phyloP scores from a whole-genome alignment of 768 basidiomycete species.

The Boletus sp. region DNA sequence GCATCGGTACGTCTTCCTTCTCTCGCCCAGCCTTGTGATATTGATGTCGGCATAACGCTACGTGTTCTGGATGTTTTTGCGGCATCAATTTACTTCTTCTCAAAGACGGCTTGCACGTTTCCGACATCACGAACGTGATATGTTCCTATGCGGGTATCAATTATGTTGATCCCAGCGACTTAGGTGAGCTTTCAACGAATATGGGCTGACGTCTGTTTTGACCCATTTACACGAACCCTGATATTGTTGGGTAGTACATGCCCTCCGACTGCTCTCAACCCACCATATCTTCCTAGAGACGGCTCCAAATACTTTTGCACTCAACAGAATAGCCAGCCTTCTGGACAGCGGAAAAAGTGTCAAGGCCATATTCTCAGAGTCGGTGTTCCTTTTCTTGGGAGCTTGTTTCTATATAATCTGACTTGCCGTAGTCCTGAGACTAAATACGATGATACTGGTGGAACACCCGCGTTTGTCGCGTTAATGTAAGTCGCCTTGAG shows the following conservation, averaged over 20 bases:
- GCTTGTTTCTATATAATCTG: background rate
- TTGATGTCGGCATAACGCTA: background rate
- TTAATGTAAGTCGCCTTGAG: slow-evolving; percentile 47
- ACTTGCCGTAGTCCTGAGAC: slow-evolving; percentile 44
- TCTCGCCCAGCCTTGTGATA: background rate
- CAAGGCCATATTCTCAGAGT: slow-evolving; percentile 50
- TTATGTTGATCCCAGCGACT: slow-evolving; percentile 18
- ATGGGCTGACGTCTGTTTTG: background rate
- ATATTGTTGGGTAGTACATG: slow-evolving; percentile 49
- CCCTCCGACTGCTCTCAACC: slow-evolving; percentile 72
- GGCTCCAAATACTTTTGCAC: slow-evolving; percentile 67
- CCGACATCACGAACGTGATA: slow-evolving; percentile 24
- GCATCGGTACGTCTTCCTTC: slow-evolving; percentile 6
- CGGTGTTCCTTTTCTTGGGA: slow-evolving; percentile 4
- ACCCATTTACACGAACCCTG: background rate
- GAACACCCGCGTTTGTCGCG: slow-evolving; percentile 68
- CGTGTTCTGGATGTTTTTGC: background rate
- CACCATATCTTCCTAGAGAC: slow-evolving; percentile 74
- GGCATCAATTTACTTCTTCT: background rate
- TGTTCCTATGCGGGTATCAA: slow-evolving; percentile 13
- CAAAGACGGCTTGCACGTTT: slow-evolving; percentile 20
- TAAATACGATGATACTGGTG: slow-evolving; percentile 67
- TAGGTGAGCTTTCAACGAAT: slow-evolving; percentile 10
- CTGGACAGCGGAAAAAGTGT: slow-evolving; percentile 66
- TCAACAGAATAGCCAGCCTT: slow-evolving; percentile 66